Base-by-base conservation (phyloP, 257 asterid genomes). In the Orobanche coerulescens region DNA sequence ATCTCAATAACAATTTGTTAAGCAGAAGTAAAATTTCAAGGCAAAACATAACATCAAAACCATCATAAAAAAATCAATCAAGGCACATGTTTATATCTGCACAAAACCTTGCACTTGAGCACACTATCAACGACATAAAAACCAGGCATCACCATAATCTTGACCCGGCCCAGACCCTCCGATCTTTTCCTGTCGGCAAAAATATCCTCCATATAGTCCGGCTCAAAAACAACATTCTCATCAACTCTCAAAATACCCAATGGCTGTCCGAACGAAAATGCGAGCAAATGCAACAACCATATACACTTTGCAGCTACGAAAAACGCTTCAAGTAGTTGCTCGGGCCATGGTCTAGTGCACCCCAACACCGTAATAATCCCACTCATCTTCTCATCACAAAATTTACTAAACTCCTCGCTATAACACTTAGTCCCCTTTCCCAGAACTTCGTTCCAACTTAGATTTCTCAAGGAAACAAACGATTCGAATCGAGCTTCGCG, bases 341-440 rank as follows among this genome's bases (percentile, higher is more conserved):
- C 98, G 0, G 95, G 82, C 98, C 98, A 92, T 18, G 95, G 90
- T 61, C 85, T 81, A 0, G 79, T 88, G 95, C 95, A 88, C 43
- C 84, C 88, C 5, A 92, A 68, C 4, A 76, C 61, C 0, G 78
- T 40, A 2, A 86, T 78, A 4, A 92, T 77, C 16, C 75, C 79
- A 58, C 88, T 86, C 98, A 92, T 92, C 42, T 88, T 92, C 77
- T 92, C 81, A 75, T 92, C 98, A 33, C 98, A 92, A 20, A 88
- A 92, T 73, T 66, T 86, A 55, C 96, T 88, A 46, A 92, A 88
- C 15, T 92, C 96, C 19, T 84, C 98, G 8, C 98, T 88, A 68
- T 92, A 88, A 47, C 77, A 84, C 75, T 84, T 92, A 0, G 98
- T 88, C 78, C 98, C 98, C 43, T 86, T 92, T 5, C 87, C 75